Conservation (phyloP, 352 stramenopile genomes). For the Sclerospora graminicola region DNA sequence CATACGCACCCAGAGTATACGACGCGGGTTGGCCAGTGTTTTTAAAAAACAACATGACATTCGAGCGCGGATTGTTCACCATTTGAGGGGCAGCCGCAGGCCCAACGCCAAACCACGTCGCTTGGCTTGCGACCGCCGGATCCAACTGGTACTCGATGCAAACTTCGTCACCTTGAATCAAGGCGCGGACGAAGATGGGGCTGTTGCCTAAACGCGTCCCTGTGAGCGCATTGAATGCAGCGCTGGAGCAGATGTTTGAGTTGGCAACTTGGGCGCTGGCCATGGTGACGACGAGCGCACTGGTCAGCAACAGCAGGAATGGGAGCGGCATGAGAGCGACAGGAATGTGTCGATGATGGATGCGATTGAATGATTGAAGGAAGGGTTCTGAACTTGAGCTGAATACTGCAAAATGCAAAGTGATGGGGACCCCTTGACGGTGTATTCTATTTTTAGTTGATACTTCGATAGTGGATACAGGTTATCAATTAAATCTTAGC, state of each 20-base stretch:
- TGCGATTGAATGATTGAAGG: constrained; percentile 7
- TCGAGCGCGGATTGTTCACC: constrained; percentile 55
- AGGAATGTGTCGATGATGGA: constrained; percentile 1
- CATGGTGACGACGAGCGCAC: constrained; percentile 7
- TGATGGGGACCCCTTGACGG: too few relatives aligned
- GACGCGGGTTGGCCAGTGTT: constrained; percentile 26
- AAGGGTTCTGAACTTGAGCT: constrained; percentile 3
- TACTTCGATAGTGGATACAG: too few relatives aligned
- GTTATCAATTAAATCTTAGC: too few relatives aligned
- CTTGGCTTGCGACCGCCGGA: constrained; percentile 20
- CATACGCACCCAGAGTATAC: constrained; percentile 43
- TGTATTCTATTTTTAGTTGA: too few relatives aligned
- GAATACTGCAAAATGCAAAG: constrained; percentile 13
- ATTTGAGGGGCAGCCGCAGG: constrained; percentile 33
- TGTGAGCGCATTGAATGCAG: constrained; percentile 35
- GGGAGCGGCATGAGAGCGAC: constrained; percentile 5
- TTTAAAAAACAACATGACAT: constrained; percentile 67
- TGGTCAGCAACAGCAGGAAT: constrained; percentile 7
- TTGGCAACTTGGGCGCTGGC: constrained; percentile 11
- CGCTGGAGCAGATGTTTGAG: constrained; percentile 37
- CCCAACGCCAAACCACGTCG: constrained; percentile 56
- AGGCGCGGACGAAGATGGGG: constrained; percentile 47
- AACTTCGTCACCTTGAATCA: constrained; percentile 43
- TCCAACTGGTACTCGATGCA: constrained; percentile 59
- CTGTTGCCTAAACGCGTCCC: constrained; percentile 40